A percentile compares a stretch with the other conserved stretches of the same genome.
phyloP scores from a whole-genome alignment of 208 protist genomes.

The Zelonia costaricensis region DNA sequence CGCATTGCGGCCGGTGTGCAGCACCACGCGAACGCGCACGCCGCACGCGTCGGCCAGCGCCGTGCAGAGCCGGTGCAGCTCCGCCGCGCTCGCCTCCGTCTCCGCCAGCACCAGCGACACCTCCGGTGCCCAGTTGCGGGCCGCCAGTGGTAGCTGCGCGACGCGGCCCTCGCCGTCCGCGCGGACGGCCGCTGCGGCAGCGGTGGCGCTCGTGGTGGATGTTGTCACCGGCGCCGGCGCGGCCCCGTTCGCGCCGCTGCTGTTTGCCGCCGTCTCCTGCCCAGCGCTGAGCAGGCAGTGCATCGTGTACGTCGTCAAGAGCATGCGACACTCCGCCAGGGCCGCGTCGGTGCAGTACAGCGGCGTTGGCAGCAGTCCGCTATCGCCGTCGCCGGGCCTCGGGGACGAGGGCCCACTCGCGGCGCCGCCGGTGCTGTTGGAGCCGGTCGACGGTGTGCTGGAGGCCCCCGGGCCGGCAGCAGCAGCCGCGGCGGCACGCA shows the following conservation, averaged over 20 bases:
- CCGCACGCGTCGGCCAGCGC: conserved; percentile 16
- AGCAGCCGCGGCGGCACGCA: not conserved
- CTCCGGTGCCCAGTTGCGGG: conserved; percentile 30
- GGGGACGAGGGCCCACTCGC: too few relatives aligned
- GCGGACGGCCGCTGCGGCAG: conserved; percentile 1
- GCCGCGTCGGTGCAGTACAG: conserved; percentile 37
- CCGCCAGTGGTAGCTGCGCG: conserved; percentile 3
- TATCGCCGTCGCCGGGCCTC: not conserved
- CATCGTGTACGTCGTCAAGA: conserved; percentile 52
- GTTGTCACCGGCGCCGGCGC: not conserved
- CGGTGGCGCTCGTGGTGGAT: not conserved
- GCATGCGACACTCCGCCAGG: conserved; percentile 36
- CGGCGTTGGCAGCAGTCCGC: conserved; percentile 2
- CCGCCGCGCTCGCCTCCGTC: conserved; percentile 27
- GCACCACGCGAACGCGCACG: not conserved
- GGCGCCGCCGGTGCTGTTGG: too few relatives aligned
- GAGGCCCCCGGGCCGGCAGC: not conserved
- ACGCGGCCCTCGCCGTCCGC: conserved; percentile 17
- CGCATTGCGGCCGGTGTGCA: conserved; percentile 1
- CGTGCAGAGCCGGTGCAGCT: conserved; percentile 19
- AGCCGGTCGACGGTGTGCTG: not conserved
- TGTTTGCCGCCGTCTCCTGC: conserved; percentile 2
- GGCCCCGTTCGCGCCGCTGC: too few relatives aligned
- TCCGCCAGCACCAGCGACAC: conserved; percentile 40
- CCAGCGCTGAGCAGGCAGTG: conserved; percentile 48